Conservation (phyloP, 192 early-diverging fungal species). For the Coemansia sp. region DNA sequence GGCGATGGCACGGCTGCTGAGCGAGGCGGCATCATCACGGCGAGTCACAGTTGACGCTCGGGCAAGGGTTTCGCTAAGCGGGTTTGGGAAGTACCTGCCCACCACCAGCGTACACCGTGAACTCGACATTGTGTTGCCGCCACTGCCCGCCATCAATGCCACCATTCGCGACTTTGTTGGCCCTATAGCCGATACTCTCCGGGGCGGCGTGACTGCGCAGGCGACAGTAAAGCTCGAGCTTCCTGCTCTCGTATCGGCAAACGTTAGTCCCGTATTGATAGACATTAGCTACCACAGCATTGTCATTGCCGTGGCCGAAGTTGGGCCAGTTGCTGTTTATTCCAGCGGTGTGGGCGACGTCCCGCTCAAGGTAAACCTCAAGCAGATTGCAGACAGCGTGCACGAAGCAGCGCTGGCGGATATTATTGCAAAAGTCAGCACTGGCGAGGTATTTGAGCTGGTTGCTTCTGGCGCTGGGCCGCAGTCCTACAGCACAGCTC, state of each 20-base stretch:
- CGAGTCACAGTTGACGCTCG: slow-evolving; percentile 9
- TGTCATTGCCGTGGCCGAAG: slow-evolving; percentile 11
- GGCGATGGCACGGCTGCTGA: slow-evolving; percentile 23
- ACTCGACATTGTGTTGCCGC: slow-evolving; percentile 17
- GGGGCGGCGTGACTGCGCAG: slow-evolving; percentile 14
- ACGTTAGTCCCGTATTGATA: slow-evolving; percentile 18
- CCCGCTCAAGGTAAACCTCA: slow-evolving; percentile 9
- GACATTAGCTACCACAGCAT: slow-evolving; percentile 16
- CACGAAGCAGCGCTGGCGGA: slow-evolving; percentile 30
- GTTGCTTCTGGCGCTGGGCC: slow-evolving; percentile 15
- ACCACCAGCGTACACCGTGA: slow-evolving; percentile 11
- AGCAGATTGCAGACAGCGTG: slow-evolving; percentile 1
- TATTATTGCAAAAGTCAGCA: slow-evolving; percentile 1
- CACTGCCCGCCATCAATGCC: neutral
- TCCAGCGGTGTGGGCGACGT: slow-evolving; percentile 1
- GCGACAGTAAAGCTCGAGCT: slow-evolving; percentile 8
- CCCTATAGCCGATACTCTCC: slow-evolving; percentile 6
- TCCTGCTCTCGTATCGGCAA: slow-evolving; percentile 15
- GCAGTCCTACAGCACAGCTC: slow-evolving; percentile 4
- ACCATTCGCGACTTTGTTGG: slow-evolving; percentile 17
- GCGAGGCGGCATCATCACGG: slow-evolving; percentile 14
- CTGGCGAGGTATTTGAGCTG: slow-evolving; percentile 10
- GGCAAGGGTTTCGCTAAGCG: slow-evolving; percentile 18
- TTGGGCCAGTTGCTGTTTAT: slow-evolving; percentile 14
- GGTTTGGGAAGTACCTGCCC: slow-evolving; percentile 32